Base-by-base conservation (phyloP, 768 basidiomycete genomes). In the Dictyophora rubrovolvata region DNA sequence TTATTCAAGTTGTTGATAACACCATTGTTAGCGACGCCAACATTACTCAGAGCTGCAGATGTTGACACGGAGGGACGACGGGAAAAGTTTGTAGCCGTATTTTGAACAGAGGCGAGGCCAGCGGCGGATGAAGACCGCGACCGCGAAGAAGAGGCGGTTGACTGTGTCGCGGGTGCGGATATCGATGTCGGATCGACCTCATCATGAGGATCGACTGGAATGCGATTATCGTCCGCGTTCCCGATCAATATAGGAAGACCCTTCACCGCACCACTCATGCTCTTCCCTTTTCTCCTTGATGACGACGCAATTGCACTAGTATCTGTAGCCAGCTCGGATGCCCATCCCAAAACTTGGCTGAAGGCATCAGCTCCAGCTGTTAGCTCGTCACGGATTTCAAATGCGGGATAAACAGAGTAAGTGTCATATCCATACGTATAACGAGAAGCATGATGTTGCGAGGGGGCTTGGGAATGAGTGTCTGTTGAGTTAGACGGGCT, bases 311-410 rank as follows among this genome's bases (percentile, higher is more conserved):
- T 42, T 4, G 42, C 42, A n/a, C 42, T 9, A n/a, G 57, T 34
- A n/a, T 59, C 57, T 17, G n/a, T 51, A 12, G 50, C 57, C 9
- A 59, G 49, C 28, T 59, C 57, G 6, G 57, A 59, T 5, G 36
- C 50, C 57, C 57, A 59, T 12, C 49, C 50, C 17, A 59, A 17
- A 22, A 59, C 50, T 22, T 59, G 57, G 16, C 57, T 36, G 36
- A 59, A 59, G 1, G 57, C 22, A 18, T 59, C 57, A 1, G 57
- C 57, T 20, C 57, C 57, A 11, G 57, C 57, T 5, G 57, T 59
- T 17, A 59, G 12, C 21, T 59, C 57, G 20, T 59, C 57, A 18
- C 57, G 9, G 20, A 59, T 59, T 48, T 59, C 57, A 9, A 42
- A 42, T 3, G n/a, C 5, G 10, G 42, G 42, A 42, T 28, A 28